Base-by-base conservation (phyloP, 2,329 filamentous ascomycete genomes). In the Colletotrichum simmondsii region DNA sequence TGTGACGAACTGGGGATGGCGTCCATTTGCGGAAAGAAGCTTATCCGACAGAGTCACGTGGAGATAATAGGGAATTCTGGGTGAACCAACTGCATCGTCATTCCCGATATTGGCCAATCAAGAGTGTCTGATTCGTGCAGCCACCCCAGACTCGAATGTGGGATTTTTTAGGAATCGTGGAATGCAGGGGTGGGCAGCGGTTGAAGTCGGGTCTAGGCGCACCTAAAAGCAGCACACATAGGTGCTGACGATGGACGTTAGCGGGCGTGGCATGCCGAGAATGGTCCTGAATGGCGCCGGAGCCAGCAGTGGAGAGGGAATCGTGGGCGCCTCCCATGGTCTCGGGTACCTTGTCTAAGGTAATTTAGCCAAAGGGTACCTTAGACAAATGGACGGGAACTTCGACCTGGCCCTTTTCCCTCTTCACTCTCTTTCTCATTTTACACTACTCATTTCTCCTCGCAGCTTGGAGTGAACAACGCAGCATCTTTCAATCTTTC, bases 341-440 rank as follows among this genome's bases (percentile, higher is more conserved):
- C 60, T 70, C 54, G 66, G 70, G 66, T 70, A 72, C 70, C 70
- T 72, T 61, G 70, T 65, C 66, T 49, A 63, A 63, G 69, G 46
- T 49, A 37, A 63, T 53, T 63, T 63, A 63, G 61, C 46, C 52
- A 61, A 49, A 49, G 42, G 42, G 42, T 49, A 49, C 42, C 42
- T 49, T 49, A 49, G 42, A 49, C 42, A 49, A 11, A 19, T 19
- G 42, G 19, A 49, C 16, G 42, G 19, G 42, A 11, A 49, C 42
- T 49, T 49, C 42, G 42, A 49, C 19, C 42, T 49, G 42, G 7
- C 19, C 8, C 14, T 42, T 6, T 28, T 8, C 37, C 24, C 11
- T 7, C n/a, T 49, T 49, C 35, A 49, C 32, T 35, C 37, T 24
- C 52, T 35, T 28, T 58, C 14, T 24, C 42, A 30, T 49, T 24